Conservation (phyloP, 441 rosid genomes). For the Capsella rubella region DNA sequence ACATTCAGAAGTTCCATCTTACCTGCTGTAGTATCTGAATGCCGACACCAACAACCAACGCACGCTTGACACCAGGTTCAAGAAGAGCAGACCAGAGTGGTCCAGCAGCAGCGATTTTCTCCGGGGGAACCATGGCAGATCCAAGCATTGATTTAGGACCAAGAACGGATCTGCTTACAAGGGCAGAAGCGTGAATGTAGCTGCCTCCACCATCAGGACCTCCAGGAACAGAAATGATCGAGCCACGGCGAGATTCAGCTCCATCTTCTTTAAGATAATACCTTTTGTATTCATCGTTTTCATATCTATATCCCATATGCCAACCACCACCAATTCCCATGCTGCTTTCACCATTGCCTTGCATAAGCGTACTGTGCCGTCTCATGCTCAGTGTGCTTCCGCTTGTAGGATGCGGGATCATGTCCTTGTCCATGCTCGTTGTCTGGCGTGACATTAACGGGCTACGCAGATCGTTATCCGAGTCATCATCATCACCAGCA, state of each 20-base stretch:
- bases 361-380: constrained; percentile 62
- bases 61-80: constrained; percentile 75
- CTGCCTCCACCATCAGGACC: constrained; percentile 56
- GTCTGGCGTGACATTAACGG: constrained; percentile 77
- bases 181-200: constrained; percentile 71
- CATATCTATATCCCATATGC: constrained; percentile 79
- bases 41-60: constrained; percentile 69
- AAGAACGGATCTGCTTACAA: constrained; percentile 72
- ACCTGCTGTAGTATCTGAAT: constrained; percentile 84
- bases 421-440: constrained; percentile 70
- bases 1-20: constrained; percentile 11
- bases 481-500: constrained; percentile 58
- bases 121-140: constrained; percentile 69
- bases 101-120: constrained; percentile 52
- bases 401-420: constrained; percentile 56
- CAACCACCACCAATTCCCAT: constrained; percentile 82
- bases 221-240: constrained; percentile 65
- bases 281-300: constrained; percentile 68
- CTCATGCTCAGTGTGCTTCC: constrained; percentile 69
- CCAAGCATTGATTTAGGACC: constrained; percentile 67
- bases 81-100: constrained; percentile 74
- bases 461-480: constrained; percentile 68
- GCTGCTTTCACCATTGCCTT: constrained; percentile 56
- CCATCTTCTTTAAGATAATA: constrained; percentile 71
- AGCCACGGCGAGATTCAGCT: constrained; percentile 67